These are phyloP conservation scores for Podaxis pistillaris DNA, from an alignment of 768 basidiomycete genomes.

Conservation along the genomic window DNA sequence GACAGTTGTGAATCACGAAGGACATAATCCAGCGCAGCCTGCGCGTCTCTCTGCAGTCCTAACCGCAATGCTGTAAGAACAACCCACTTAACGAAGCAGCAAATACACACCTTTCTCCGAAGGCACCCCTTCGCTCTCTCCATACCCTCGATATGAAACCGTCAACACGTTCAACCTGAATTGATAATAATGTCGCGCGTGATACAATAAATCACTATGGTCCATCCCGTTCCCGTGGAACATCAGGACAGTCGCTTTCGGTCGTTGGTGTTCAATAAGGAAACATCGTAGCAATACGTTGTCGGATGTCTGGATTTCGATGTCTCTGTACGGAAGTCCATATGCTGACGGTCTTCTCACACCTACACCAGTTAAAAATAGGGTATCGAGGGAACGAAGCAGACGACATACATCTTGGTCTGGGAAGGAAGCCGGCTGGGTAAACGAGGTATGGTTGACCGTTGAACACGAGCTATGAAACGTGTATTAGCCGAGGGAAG, in stretches of 20 bases:
- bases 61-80: not conserved
- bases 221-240: constrained; percentile 85
- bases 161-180: constrained; percentile 85
- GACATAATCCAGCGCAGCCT: constrained; percentile 73
- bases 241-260: constrained; percentile 71
- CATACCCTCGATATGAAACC: constrained; percentile 90
- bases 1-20: constrained; percentile 53
- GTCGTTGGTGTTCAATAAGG: constrained; percentile 11
- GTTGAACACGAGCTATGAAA: constrained; percentile 8
- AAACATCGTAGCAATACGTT: constrained; percentile 12
- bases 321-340: constrained; percentile 11
- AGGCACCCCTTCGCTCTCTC: constrained; percentile 72
- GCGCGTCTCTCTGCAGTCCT: constrained; percentile 80
- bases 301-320: constrained; percentile 15
- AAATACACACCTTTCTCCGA: constrained; percentile 64
- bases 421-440: constrained; percentile 10
- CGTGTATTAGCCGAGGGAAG: too few relatives aligned
- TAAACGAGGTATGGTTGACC: constrained; percentile 18
- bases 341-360: constrained; percentile 4
- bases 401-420: constrained; percentile 9
- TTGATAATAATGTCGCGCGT: constrained; percentile 63
- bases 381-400: not conserved
- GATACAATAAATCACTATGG: constrained; percentile 68
- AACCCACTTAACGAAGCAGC: not conserved
- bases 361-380: not conserved